phyloP scores from a whole-genome alignment of 805 yeast genomes.

The Huiozyma naganishii region DNA sequence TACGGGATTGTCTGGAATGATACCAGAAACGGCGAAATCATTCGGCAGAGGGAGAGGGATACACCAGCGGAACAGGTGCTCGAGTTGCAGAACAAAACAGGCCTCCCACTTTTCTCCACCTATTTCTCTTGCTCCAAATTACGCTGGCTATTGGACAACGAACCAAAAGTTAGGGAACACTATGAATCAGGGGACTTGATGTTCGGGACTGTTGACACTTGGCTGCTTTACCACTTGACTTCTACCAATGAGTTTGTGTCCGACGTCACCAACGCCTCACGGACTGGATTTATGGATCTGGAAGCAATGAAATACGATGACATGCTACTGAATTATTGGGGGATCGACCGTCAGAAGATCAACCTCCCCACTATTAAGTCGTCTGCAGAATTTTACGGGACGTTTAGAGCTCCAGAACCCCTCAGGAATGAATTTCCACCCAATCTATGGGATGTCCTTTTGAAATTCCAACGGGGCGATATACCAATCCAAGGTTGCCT shows the following conservation, averaged over 20 bases:
- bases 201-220: slow-evolving; percentile 91
- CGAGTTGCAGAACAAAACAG: slow-evolving; percentile 54
- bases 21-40: slow-evolving; percentile 70
- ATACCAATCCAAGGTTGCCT: slow-evolving; percentile 81
- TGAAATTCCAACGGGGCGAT: slow-evolving; percentile 38
- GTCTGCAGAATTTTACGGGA: slow-evolving; percentile 68
- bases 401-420: slow-evolving; percentile 43
- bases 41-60: slow-evolving; percentile 46
- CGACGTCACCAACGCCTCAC: slow-evolving; percentile 84
- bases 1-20: slow-evolving; percentile 94
- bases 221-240: slow-evolving; percentile 83
- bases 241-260: slow-evolving; percentile 59
- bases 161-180: slow-evolving; percentile 49
- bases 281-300: slow-evolving; percentile 84
- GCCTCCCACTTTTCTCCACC: slow-evolving; percentile 73
- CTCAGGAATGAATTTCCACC: slow-evolving; percentile 38
- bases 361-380: slow-evolving; percentile 68
- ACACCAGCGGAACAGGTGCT: slow-evolving; percentile 46
- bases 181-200: slow-evolving; percentile 70
- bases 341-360: slow-evolving; percentile 56
- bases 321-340: slow-evolving; percentile 67
- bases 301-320: slow-evolving; percentile 66
- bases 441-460: slow-evolving; percentile 29
- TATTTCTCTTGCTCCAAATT: slow-evolving; percentile 87
- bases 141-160: slow-evolving; percentile 81